Conservation (phyloP, 208 protist genomes). For the Crithidia sp. region DNA sequence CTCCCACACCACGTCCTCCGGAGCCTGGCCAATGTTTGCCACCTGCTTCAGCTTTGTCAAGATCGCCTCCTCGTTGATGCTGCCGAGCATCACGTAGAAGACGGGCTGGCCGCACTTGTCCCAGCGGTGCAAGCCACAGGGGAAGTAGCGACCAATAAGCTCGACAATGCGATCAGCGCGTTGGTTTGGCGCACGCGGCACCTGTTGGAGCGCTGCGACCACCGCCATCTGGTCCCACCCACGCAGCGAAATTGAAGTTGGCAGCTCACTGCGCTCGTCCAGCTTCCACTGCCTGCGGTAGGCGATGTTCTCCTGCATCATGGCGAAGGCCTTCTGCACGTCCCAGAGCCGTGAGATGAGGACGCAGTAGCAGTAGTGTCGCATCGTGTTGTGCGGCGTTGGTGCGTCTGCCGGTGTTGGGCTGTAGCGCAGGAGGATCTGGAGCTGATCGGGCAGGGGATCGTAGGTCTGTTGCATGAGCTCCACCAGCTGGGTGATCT, state of each 20-base stretch:
- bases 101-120: conserved; percentile 55
- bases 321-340: conserved; percentile 54
- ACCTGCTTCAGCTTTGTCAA: conserved; percentile 39
- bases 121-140: conserved; percentile 52
- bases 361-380: conserved; percentile 53
- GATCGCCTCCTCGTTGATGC: conserved; percentile 27
- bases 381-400: conserved; percentile 44
- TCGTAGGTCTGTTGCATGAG: conserved; percentile 37
- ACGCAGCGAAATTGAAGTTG: conserved; percentile 50
- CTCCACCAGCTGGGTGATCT: conserved; percentile 54
- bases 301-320: conserved; percentile 33
- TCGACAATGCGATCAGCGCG: conserved; percentile 37
- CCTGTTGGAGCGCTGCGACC: conserved; percentile 17
- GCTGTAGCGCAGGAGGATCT: conserved; percentile 9
- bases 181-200: not conserved
- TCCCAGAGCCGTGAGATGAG: conserved; percentile 55
- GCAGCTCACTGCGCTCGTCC: conserved; percentile 51
- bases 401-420: conserved; percentile 20
- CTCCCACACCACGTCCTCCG: conserved; percentile 30
- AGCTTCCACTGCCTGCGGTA: conserved; percentile 40
- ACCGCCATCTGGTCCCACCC: conserved; percentile 47
- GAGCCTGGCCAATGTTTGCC: conserved; percentile 17
- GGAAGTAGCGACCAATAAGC: conserved; percentile 30
- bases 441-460: conserved; percentile 28
- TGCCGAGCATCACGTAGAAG: conserved; percentile 44